Percentiles rank a stretch among this genome's conserved stretches.
These are phyloP conservation scores for Clavispora santaluciae DNA, from an alignment of 805 yeast species.

Conservation along the genomic window DNA sequence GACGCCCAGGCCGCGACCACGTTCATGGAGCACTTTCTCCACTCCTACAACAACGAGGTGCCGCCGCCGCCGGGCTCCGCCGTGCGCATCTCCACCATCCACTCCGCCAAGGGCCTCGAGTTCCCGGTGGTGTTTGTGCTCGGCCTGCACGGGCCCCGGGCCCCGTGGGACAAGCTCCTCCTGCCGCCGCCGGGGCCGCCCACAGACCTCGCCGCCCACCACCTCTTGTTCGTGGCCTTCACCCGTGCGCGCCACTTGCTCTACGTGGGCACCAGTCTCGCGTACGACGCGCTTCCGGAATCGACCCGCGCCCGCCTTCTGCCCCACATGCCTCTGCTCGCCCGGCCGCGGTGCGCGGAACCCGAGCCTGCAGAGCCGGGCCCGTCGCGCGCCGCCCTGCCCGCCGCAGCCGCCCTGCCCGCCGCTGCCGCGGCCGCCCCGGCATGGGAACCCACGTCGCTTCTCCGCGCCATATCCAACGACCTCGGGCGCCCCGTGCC, in stretches of 20 bases:
- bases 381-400: no score
- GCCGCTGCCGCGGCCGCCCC: neutral
- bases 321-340: neutral
- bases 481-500: conserved; percentile 6
- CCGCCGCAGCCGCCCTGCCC: neutral
- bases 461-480: conserved; percentile 3
- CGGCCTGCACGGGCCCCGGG: conserved; percentile 5
- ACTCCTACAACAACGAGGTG: conserved; percentile 35
- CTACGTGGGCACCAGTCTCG: conserved; percentile 24
- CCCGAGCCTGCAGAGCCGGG: no score
- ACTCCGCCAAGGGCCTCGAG: conserved; percentile 71
- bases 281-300: neutral
- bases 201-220: conserved; percentile 23
- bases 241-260: conserved; percentile 55
- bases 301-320: neutral
- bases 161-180: conserved; percentile 12
- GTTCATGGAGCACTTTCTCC: conserved; percentile 37
- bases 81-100: conserved; percentile 63
- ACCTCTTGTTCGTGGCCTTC: conserved; percentile 58
- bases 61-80: conserved; percentile 20
- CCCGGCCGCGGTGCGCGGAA: neutral
- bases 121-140: conserved; percentile 61
- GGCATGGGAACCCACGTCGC: neutral
- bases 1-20: conserved; percentile 6
- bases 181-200: neutral